Evolutionary conservation across 2,329 filamentous ascomycete genomes (phyloP).

Genomic region (Penicillium sp.): DNA sequence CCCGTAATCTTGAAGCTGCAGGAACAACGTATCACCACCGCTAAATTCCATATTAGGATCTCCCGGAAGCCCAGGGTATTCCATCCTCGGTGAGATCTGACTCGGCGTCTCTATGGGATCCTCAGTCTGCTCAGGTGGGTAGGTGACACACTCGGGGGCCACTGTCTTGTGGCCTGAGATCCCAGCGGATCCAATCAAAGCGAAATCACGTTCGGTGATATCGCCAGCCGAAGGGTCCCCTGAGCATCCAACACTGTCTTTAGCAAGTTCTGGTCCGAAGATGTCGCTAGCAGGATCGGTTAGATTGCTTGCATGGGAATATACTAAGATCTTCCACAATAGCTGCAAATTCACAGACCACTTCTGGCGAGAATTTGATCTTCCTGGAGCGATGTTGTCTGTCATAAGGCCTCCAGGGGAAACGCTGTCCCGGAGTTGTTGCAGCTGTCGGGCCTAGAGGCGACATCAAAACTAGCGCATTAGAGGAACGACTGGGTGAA

Average conservation of each 20-base stretch:
- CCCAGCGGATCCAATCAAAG: conserved; percentile 39
- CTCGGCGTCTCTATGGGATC: conserved; percentile 3
- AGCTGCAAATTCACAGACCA: conserved; percentile 38
- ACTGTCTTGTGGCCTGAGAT: conserved; percentile 41
- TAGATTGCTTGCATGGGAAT: conserved; percentile 34
- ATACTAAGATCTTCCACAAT: conserved; percentile 39
- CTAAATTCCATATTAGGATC: conserved; percentile 9
- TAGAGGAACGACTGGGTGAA: neutral
- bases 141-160: conserved; percentile 33
- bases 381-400: neutral
- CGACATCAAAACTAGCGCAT: neutral
- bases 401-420: conserved; percentile 18
- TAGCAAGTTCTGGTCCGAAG: conserved; percentile 18
- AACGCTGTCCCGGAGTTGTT: conserved; percentile 35
- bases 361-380: conserved; percentile 7
- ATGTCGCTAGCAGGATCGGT: conserved; percentile 15
- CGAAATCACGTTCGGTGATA: conserved; percentile 32
- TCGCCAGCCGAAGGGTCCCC: neutral
- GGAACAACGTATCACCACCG: conserved; percentile 26
- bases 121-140: conserved; percentile 32
- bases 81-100: conserved; percentile 8
- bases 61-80: conserved; percentile 2
- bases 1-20: conserved; percentile 38
- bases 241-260: conserved; percentile 10
- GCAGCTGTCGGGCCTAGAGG: conserved; percentile 22